phyloP scores from a whole-genome alignment of 352 stramenopile species.

The Ophiocytium majus region DNA sequence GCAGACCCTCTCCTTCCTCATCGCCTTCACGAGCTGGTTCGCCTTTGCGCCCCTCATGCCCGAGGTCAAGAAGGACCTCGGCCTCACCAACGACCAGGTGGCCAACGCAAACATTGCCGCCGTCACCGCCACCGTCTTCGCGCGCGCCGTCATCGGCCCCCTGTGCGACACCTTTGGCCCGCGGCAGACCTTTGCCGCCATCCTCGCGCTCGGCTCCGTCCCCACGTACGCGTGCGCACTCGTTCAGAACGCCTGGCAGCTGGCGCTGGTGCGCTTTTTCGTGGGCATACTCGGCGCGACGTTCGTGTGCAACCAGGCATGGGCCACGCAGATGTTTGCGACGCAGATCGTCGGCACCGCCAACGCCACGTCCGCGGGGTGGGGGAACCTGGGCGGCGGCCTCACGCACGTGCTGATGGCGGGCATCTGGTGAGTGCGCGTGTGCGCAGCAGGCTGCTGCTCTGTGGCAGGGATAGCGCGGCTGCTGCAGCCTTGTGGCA shows the following conservation, averaged over 20 bases:
- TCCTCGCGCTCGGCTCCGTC: constrained; percentile 78
- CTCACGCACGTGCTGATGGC: constrained; percentile 66
- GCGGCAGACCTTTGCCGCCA: constrained; percentile 70
- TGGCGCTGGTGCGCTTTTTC: constrained; percentile 85
- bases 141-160: constrained; percentile 83
- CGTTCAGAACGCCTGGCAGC: constrained; percentile 68
- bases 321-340: constrained; percentile 88
- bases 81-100: constrained; percentile 77
- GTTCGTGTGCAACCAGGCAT: constrained; percentile 91
- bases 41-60: constrained; percentile 86
- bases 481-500: too few relatives aligned
- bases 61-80: constrained; percentile 78
- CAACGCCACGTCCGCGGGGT: constrained; percentile 83
- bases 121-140: constrained; percentile 83
- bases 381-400: constrained; percentile 86
- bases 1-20: constrained; percentile 74
- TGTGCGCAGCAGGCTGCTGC: constrained; percentile 60
- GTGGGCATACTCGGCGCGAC: constrained; percentile 87
- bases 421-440: constrained; percentile 67
- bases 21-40: constrained; percentile 90
- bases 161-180: constrained; percentile 85
- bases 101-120: constrained; percentile 85
- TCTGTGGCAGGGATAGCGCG: too few relatives aligned
- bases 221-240: constrained; percentile 80
- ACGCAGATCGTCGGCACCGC: constrained; percentile 85